These are phyloP conservation scores for Magnaporthiopsis rhizophila DNA, from an alignment of 2,329 filamentous ascomycete species.

Conservation along the genomic window DNA sequence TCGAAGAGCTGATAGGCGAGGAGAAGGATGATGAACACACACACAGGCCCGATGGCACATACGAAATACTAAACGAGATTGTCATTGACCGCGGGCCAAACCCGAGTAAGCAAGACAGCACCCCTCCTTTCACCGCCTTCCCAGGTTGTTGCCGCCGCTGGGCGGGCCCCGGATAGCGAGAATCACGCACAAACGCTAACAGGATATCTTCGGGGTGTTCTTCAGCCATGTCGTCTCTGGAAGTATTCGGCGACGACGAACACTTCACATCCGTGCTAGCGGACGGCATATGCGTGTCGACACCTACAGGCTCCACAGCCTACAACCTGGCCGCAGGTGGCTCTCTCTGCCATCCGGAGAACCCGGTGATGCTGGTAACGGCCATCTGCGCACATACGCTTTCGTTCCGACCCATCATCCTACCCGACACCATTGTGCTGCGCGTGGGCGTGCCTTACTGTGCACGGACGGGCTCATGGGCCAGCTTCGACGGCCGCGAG, in stretches of 20 bases:
- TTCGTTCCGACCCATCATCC: conserved; percentile 91
- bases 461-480: conserved; percentile 83
- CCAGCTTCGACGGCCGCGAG: conserved; percentile 94
- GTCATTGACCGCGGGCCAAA: conserved; percentile 92
- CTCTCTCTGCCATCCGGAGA: conserved; percentile 90
- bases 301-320: conserved; percentile 87
- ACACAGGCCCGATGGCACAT: conserved; percentile 74
- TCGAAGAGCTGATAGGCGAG: conserved; percentile 84
- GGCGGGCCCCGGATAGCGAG: too few species aligned
- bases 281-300: conserved; percentile 88
- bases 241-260: conserved; percentile 90
- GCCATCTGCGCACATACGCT: conserved; percentile 93
- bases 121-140: background rate
- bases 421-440: conserved; percentile 92
- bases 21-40: conserved; percentile 78
- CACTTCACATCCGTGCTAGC: conserved; percentile 92
- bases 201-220: conserved; percentile 6
- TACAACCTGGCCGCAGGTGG: conserved; percentile 96
- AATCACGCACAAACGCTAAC: background rate
- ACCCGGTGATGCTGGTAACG: conserved; percentile 89
- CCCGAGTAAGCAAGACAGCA: conserved; percentile 54
- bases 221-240: conserved; percentile 78
- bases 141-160: background rate
- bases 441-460: conserved; percentile 92
- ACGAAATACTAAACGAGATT: conserved; percentile 93